Percentiles rank a stretch among this genome's conserved stretches.
These are phyloP conservation scores for Kwoniella sp. DNA, from an alignment of 768 basidiomycete species.

Conservation along the genomic window DNA sequence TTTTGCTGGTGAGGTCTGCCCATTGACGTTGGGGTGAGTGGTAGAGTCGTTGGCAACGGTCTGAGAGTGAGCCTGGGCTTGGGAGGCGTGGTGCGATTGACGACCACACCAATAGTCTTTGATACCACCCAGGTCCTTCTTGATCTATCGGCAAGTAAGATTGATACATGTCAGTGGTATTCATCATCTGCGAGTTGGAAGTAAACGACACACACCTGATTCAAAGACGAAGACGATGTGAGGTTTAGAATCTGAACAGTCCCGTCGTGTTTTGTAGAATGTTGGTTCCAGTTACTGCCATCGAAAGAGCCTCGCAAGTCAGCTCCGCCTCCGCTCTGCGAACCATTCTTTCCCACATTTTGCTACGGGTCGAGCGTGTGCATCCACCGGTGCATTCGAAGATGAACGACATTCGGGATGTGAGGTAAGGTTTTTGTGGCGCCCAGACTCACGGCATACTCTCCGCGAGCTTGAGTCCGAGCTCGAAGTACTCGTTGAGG, in stretches of 20 bases:
- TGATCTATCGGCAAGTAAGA: constrained; percentile 9
- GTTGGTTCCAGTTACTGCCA: constrained; percentile 39
- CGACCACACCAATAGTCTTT: constrained; percentile 47
- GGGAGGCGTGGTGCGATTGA: constrained; percentile 24
- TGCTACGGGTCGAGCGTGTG: too few relatives aligned
- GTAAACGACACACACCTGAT: constrained; percentile 17
- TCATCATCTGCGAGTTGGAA: too few relatives aligned
- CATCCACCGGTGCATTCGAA: too few relatives aligned
- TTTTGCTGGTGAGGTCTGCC: background rate
- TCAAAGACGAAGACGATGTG: constrained; percentile 7
- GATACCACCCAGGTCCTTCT: constrained; percentile 29
- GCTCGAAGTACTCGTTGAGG: constrained; percentile 36
- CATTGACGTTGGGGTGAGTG: background rate
- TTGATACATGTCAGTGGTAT: background rate
- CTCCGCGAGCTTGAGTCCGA: constrained; percentile 32
- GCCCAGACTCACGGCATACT: constrained; percentile 37
- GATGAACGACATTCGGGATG: too few relatives aligned
- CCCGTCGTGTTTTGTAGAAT: constrained; percentile 32
- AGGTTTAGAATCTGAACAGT: constrained; percentile 43
- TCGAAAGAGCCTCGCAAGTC: background rate
- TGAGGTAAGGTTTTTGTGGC: too few relatives aligned
- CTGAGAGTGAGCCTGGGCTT: constrained; percentile 1
- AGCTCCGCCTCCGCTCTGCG: too few relatives aligned
- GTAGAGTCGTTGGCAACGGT: background rate
- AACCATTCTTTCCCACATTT: too few relatives aligned